phyloP scores from a whole-genome alignment of 495 filamentous ascomycete species.

The Oleoguttula mirabilis region DNA sequence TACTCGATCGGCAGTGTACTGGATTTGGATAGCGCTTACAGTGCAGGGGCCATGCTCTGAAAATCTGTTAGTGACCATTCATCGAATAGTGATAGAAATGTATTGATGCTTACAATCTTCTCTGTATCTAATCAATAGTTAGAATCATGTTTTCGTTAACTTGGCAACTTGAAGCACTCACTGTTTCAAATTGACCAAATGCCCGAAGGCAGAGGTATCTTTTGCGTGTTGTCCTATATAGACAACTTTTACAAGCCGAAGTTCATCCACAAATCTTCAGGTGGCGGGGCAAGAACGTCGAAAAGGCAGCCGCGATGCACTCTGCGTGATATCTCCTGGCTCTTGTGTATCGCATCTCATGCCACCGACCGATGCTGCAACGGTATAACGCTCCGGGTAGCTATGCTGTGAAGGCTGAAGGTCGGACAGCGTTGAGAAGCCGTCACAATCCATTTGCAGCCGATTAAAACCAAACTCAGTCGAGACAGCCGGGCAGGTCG shows the following conservation, averaged over 20 bases:
- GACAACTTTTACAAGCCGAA: neutral
- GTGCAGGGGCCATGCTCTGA: slow-evolving; percentile 99
- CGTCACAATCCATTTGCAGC: too few species aligned
- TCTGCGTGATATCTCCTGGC: neutral
- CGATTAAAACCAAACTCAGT: neutral
- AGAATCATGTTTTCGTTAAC: too few species aligned
- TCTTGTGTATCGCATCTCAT: neutral
- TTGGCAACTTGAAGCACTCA: too few species aligned
- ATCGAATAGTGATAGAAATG: too few species aligned
- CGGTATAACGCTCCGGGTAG: too few species aligned
- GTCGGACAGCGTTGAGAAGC: neutral
- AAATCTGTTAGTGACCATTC: too few species aligned
- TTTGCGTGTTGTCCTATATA: neutral
- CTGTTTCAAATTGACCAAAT: slow-evolving; percentile 40
- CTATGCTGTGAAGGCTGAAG: neutral
- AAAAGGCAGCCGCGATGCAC: neutral
- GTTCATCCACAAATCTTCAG: neutral
- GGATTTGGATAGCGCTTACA: too few species aligned
- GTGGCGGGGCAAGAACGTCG: neutral
- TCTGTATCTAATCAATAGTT: too few species aligned
- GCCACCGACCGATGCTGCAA: too few species aligned
- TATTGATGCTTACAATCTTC: too few species aligned
- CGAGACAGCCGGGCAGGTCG: neutral
- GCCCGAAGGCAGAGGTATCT: slow-evolving; percentile 16
- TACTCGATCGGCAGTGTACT: too few species aligned